Evolutionary conservation across 148 eudicot genomes (phyloP), one percentile per base, ranked within the genome.

Genomic region (Oxyria digyna): DNA sequence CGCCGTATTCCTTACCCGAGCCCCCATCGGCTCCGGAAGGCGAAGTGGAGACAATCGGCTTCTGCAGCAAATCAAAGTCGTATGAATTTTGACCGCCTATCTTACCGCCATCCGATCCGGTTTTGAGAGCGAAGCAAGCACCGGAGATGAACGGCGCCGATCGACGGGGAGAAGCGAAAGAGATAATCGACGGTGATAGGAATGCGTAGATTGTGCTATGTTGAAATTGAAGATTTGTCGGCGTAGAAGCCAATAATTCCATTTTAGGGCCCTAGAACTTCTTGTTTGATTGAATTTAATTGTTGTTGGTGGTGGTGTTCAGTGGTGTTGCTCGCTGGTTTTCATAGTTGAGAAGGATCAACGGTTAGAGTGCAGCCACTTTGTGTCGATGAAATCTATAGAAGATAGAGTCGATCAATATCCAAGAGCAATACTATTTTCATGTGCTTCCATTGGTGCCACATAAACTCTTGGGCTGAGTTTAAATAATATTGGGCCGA

Each of bases 61-160:
- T 86, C 69, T 83, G 80, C 68, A 87, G 73, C 79, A 92, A 72
- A 21, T 89, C 89, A 1, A 83, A 71, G 2, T 63, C 75, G 27
- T 32, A 62, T 0, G 81, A 73, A 50, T 79, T 84, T 27, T 74
- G 74, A 26, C 66, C 75, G 4, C 81, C 68, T 57, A 76, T 66
- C 13, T 67, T 68, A 14, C 6, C 62, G 29, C 73, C 45, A 23
- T 46, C 75, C n/a, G 80, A 54, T 17, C 66, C 71, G 26, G 81
- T 67, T 67, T 74, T 81, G 7, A 83, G 26, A 63, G 81, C 72
- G 46, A 59, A 75, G 43, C 69, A 71, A 32, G 15, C 67, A 29
- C 64, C 68, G 4, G n/a, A 3, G 71, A 9, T 37, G 50, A 69
- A 49, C 24, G 71, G 18, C 43, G 64, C 6, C 54, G 54, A 8